Percentiles rank a stretch among this genome's conserved stretches.
Conservation (phyloP, 352 stramenopile genomes). For the Lagenidium giganteum region DNA sequence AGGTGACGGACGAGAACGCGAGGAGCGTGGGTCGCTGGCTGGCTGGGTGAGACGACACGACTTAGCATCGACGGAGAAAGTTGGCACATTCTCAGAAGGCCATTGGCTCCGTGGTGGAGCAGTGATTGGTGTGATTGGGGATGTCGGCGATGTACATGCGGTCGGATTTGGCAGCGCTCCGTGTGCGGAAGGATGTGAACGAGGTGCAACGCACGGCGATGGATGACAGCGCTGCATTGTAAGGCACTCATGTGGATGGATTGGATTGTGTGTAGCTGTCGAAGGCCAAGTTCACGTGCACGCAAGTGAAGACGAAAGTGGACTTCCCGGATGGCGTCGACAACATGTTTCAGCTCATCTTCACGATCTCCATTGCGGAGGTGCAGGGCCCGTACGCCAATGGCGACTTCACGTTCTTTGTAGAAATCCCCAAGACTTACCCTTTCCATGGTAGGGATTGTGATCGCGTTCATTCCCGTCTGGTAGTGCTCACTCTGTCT, state of each 20-base stretch:
- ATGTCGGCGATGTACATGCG: constrained; percentile 50
- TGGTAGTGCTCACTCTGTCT: too few relatives aligned
- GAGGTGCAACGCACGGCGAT: constrained; percentile 32
- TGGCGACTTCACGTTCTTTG: constrained; percentile 82
- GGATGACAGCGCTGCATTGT: neutral
- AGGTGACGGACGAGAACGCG: too few relatives aligned
- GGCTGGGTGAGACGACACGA: too few relatives aligned
- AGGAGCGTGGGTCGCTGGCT: too few relatives aligned
- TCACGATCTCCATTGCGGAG: constrained; percentile 76
- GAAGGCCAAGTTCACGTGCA: constrained; percentile 79
- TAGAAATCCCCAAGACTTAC: constrained; percentile 85
- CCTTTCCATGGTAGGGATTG: constrained; percentile 66
- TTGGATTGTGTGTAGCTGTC: constrained; percentile 32
- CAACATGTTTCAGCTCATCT: constrained; percentile 80
- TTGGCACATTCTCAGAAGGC: too few relatives aligned
- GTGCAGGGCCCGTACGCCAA: constrained; percentile 72
- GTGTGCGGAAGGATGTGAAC: constrained; percentile 84
- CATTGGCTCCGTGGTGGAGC: too few relatives aligned
- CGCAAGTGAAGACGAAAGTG: constrained; percentile 68
- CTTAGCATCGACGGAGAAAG: too few relatives aligned
- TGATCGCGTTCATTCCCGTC: constrained; percentile 1
- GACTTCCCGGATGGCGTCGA: constrained; percentile 78
- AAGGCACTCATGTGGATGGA: neutral
- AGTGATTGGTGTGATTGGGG: neutral
- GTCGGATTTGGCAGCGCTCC: constrained; percentile 71